phyloP scores from a whole-genome alignment of 1,284 basidiomycete species.

The Puccinia horiana region DNA sequence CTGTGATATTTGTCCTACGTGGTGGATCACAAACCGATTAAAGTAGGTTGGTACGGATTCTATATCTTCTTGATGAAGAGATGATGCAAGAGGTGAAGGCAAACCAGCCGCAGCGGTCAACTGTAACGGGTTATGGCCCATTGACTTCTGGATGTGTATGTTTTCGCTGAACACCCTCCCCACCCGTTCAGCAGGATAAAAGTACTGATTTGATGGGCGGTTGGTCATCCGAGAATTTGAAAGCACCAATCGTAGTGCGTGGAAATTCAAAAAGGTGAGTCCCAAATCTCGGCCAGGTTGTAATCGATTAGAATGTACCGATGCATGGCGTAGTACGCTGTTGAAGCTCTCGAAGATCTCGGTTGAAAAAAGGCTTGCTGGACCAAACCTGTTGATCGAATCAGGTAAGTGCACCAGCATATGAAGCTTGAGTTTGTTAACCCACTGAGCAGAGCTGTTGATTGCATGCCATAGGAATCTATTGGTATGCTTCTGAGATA shows the following conservation, averaged over 20 bases:
- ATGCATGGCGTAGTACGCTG: not conserved
- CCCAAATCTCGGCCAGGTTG: conserved; percentile 1
- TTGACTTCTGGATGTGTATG: not conserved
- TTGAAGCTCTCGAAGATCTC: conserved; percentile 25
- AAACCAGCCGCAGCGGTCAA: no score
- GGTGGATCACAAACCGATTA: no score
- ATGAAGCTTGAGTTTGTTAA: conserved; percentile 19
- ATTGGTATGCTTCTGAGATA: not conserved
- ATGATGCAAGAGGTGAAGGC: no score
- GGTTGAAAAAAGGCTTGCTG: conserved; percentile 10
- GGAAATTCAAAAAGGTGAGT: not conserved
- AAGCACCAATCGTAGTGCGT: not conserved
- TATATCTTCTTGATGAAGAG: no score
- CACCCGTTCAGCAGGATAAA: no score
- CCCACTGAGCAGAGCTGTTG: not conserved
- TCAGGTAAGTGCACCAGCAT: conserved; percentile 14
- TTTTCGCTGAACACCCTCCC: not conserved
- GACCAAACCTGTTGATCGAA: not conserved
- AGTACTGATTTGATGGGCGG: no score
- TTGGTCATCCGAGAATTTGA: not conserved
- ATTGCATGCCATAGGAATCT: not conserved
- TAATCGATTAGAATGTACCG: conserved; percentile 3
- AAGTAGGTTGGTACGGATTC: no score
- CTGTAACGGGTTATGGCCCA: not conserved
- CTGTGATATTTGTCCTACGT: no score